phyloP scores from a whole-genome alignment of 2,329 filamentous ascomycete genomes.

The Hymenoscyphus occultus region DNA sequence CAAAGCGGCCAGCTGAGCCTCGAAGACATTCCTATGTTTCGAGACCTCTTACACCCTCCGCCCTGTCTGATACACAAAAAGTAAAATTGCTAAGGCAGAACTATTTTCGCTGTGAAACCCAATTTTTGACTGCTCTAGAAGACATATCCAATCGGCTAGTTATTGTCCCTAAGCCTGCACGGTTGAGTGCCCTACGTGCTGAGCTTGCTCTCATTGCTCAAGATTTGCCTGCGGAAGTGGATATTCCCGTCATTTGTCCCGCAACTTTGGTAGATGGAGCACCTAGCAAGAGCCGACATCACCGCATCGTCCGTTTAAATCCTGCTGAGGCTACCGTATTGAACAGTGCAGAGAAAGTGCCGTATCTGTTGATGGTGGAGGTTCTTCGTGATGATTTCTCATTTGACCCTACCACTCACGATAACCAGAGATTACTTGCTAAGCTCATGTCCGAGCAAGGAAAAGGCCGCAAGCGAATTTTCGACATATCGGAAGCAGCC shows the following conservation, averaged over 20 bases:
- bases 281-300: constrained; percentile 73
- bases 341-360: constrained; percentile 84
- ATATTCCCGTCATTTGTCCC: constrained; percentile 79
- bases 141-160: constrained; percentile 84
- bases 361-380: constrained; percentile 81
- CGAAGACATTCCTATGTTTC: constrained; percentile 60
- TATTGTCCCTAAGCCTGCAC: constrained; percentile 75
- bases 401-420: constrained; percentile 71
- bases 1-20: constrained; percentile 10
- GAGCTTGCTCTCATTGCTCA: constrained; percentile 78
- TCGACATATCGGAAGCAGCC: constrained; percentile 68
- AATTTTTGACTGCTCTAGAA: constrained; percentile 76
- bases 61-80: constrained; percentile 64
- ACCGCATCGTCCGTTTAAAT: constrained; percentile 79
- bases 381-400: constrained; percentile 78
- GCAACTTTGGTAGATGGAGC: constrained; percentile 69
- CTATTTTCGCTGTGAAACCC: constrained; percentile 78
- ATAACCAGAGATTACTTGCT: constrained; percentile 65
- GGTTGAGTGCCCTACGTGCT: constrained; percentile 75
- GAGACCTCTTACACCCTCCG: constrained; percentile 57
- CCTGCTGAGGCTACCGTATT: constrained; percentile 80
- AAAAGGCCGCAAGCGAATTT: constrained; percentile 55
- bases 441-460: constrained; percentile 57
- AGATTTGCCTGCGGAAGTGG: constrained; percentile 78
- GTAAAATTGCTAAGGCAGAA: constrained; percentile 72